A percentile compares a stretch with the other conserved stretches of the same genome.
Evolutionary conservation across 208 protist species (phyloP).

Genomic region (Trichomonas gallinae): DNA sequence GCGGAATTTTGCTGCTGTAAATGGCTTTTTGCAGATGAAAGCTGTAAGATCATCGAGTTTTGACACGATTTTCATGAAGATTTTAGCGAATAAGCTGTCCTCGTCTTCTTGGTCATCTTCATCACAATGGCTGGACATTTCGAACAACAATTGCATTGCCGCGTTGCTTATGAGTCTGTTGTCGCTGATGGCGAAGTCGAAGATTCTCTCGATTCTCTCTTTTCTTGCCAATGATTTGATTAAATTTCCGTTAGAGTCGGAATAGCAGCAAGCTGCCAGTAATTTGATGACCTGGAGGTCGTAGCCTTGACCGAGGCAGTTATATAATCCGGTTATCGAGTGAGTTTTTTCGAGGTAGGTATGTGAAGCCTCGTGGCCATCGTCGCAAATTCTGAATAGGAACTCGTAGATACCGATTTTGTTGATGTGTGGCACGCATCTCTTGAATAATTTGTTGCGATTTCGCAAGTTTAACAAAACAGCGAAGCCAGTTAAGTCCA

Average conservation of each 20-base stretch:
- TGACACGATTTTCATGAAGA: background rate
- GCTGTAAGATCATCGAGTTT: background rate
- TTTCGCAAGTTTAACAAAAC: background rate
- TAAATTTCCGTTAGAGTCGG: background rate
- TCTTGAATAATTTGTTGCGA: background rate
- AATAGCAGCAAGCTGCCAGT: background rate
- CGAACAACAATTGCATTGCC: background rate
- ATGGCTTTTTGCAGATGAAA: background rate
- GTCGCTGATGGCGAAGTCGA: background rate
- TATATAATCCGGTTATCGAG: background rate
- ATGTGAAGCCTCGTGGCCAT: background rate
- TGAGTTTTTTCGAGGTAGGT: background rate
- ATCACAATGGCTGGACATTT: background rate
- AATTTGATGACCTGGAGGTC: background rate
- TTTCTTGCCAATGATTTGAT: background rate
- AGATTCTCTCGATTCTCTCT: background rate
- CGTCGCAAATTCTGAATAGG: background rate
- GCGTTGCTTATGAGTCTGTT: background rate
- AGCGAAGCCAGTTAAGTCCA: background rate
- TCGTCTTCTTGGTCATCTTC: background rate
- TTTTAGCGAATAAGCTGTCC: background rate
- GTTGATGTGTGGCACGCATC: background rate
- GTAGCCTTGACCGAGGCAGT: background rate
- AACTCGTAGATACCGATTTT: background rate
- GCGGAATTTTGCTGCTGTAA: background rate